phyloP scores from a whole-genome alignment of 768 basidiomycete genomes.

The Naganishia randhawae region DNA sequence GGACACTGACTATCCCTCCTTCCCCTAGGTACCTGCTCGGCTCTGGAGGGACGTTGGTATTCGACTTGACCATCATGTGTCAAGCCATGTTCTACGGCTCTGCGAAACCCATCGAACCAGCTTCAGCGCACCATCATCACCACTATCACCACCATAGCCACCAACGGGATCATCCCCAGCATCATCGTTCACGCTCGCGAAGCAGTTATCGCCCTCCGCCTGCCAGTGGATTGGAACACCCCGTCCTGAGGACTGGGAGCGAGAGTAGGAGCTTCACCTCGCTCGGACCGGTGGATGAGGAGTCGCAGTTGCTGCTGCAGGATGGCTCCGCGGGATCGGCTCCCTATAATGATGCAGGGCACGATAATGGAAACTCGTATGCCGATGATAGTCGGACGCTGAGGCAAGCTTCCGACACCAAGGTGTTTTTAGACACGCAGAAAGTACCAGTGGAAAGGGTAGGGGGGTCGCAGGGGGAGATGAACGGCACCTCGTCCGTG shows the following conservation, averaged over 20 bases:
- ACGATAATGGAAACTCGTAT: too few relatives aligned
- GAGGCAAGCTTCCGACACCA: too few relatives aligned
- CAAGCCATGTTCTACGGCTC: constrained; percentile 73
- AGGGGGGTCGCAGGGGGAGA: not conserved
- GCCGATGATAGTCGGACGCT: not conserved
- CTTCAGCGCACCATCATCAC: not conserved
- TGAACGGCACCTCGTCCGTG: too few relatives aligned
- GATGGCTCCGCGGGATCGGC: not conserved
- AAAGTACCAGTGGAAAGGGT: too few relatives aligned
- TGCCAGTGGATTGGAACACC: too few relatives aligned
- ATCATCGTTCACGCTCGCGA: constrained; percentile 14
- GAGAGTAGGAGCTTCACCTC: constrained; percentile 16
- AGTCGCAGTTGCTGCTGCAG: constrained; percentile 7
- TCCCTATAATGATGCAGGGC: not conserved
- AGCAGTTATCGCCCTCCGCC: constrained; percentile 6
- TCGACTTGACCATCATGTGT: constrained; percentile 83
- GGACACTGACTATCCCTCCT: not conserved
- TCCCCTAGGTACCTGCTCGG: constrained; percentile 69
- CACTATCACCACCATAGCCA: constrained; percentile 8
- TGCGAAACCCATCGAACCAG: constrained; percentile 34
- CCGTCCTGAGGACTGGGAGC: constrained; percentile 1
- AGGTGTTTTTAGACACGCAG: too few relatives aligned
- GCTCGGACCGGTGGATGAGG: constrained; percentile 11
- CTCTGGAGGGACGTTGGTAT: constrained; percentile 85
- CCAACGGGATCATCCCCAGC: constrained; percentile 14